Evolutionary conservation across 2,329 filamentous ascomycete genomes (phyloP).

Genomic region (Pseudocercospora pini-densiflorae): DNA sequence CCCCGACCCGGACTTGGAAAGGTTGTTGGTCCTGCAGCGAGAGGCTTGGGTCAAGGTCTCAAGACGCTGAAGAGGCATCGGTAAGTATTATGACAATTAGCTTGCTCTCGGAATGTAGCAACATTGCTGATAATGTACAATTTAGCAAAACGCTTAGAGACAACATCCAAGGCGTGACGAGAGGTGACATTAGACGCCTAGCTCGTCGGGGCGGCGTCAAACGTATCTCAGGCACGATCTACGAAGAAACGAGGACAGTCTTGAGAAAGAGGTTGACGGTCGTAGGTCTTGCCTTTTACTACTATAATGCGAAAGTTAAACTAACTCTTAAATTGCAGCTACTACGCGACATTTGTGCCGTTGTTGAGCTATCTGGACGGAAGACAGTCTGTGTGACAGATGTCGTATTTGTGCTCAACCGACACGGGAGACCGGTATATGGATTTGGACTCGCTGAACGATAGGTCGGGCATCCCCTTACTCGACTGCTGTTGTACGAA

Average conservation of each 20-base stretch:
- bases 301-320: background rate
- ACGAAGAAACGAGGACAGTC: slow-evolving; percentile 62
- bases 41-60: slow-evolving; percentile 21
- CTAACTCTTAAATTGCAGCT: slow-evolving; percentile 18
- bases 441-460: slow-evolving; percentile 17
- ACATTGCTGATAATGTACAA: slow-evolving; percentile 44
- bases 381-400: slow-evolving; percentile 69
- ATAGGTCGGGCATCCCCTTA: background rate
- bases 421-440: slow-evolving; percentile 24
- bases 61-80: slow-evolving; percentile 32
- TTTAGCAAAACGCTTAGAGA: slow-evolving; percentile 95
- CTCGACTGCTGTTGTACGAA: background rate
- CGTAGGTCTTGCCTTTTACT: slow-evolving; percentile 58
- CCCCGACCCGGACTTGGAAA: slow-evolving; percentile 15
- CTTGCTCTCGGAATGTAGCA: background rate
- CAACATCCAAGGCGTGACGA: slow-evolving; percentile 98
- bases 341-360: slow-evolving; percentile 32
- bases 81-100: slow-evolving; percentile 16
- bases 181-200: slow-evolving; percentile 67
- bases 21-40: slow-evolving; percentile 19
- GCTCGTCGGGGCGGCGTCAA: slow-evolving; percentile 79
- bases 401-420: slow-evolving; percentile 58
- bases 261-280: slow-evolving; percentile 58
- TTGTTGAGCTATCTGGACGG: slow-evolving; percentile 27
- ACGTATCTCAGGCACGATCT: slow-evolving; percentile 68